phyloP scores from a whole-genome alignment of 1,139 yeast genomes.

The Diutina mesorugosa region DNA sequence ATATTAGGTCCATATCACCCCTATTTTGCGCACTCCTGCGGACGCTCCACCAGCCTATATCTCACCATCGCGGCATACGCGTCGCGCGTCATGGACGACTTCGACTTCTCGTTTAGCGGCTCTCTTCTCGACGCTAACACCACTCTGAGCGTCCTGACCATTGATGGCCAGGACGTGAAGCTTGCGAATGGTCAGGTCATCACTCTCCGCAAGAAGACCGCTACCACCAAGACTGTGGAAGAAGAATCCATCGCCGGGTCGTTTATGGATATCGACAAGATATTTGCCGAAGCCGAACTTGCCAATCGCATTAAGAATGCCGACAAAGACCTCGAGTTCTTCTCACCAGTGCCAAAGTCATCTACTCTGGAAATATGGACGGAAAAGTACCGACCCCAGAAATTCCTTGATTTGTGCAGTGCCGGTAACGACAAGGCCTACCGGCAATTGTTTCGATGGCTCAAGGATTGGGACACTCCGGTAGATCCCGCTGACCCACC shows the following conservation, averaged over 20 bases:
- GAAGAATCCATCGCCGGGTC: neutral
- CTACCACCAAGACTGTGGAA: neutral
- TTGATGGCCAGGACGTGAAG: neutral
- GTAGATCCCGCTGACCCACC: constrained; percentile 62
- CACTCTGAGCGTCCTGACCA: neutral
- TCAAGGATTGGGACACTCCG: constrained; percentile 58
- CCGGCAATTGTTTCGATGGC: constrained; percentile 63
- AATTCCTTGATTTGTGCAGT: constrained; percentile 48
- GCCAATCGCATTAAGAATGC: constrained; percentile 13
- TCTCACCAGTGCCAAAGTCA: neutral
- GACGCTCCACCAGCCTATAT: neutral
- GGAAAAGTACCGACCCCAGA: constrained; percentile 74
- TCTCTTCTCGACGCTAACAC: constrained; percentile 1
- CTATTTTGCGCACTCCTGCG: neutral
- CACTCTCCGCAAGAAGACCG: neutral
- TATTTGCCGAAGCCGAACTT: constrained; percentile 18
- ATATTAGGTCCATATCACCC: neutral
- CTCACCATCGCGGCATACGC: neutral
- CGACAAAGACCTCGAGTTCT: constrained; percentile 6
- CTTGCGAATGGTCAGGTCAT: neutral
- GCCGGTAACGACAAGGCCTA: constrained; percentile 78
- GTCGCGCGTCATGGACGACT: neutral
- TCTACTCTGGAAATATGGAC: constrained; percentile 35
- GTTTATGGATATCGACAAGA: constrained; percentile 18
- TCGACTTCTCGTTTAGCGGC: neutral